These are phyloP conservation scores for Cytospora piceae DNA, from an alignment of 2,329 filamentous ascomycete genomes.

Conservation along the genomic window DNA sequence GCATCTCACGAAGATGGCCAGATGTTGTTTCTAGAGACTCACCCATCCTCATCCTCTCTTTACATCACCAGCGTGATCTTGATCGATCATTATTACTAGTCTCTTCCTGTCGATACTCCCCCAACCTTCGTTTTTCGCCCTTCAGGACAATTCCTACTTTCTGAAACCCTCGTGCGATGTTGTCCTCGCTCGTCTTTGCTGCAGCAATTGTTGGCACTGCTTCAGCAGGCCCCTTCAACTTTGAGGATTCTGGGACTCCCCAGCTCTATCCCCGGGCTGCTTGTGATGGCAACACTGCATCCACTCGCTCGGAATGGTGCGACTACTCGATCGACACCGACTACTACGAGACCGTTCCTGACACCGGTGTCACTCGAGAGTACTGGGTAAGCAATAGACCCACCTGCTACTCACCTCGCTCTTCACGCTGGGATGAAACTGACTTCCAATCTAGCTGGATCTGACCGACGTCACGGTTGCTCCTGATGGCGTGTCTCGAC, in stretches of 20 bases:
- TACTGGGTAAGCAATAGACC: slow-evolving; percentile 35
- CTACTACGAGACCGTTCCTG: slow-evolving; percentile 40
- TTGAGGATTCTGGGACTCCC: background rate
- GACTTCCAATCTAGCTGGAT: slow-evolving; percentile 30
- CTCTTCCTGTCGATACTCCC: no score
- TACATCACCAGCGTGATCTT: no score
- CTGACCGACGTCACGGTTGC: slow-evolving; percentile 39
- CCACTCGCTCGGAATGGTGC: slow-evolving; percentile 42
- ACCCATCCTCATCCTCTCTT: no score
- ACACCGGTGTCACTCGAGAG: slow-evolving; percentile 48
- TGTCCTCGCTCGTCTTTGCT: slow-evolving; percentile 17
- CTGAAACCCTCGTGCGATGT: slow-evolving; percentile 3
- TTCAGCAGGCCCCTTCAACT: slow-evolving; percentile 10
- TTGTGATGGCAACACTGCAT: slow-evolving; percentile 35
- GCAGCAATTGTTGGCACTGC: slow-evolving; percentile 17
- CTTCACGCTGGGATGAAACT: background rate
- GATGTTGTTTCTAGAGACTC: no score
- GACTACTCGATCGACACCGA: slow-evolving; percentile 46
- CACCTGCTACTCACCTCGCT: no score
- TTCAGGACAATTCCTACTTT: background rate
- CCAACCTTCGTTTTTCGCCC: background rate
- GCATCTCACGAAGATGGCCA: no score
- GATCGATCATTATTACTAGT: background rate
- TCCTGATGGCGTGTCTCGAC: slow-evolving; percentile 45
- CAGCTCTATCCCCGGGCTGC: slow-evolving; percentile 1